Conservation (phyloP, 78 protist genomes). For the Emiliania huxleyi region DNA sequence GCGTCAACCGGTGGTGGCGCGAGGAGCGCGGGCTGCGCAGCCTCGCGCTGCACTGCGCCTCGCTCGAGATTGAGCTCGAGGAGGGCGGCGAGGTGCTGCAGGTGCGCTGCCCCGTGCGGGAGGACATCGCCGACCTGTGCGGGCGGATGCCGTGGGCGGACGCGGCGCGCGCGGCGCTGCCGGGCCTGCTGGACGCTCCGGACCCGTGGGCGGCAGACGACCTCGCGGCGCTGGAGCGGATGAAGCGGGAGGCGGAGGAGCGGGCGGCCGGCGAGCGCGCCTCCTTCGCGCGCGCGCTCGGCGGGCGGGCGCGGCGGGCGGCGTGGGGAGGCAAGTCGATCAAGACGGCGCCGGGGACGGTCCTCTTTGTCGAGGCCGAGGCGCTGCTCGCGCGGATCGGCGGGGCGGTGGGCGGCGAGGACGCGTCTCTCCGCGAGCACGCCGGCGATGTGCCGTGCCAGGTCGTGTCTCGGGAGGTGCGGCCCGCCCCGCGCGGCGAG, state of each 20-base stretch:
- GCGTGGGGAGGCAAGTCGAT: not conserved
- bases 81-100: not conserved
- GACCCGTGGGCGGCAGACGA: no score
- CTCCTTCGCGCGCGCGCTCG: no score
- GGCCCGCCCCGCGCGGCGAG: not conserved
- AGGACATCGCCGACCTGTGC: no score
- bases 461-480: not conserved
- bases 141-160: no score
- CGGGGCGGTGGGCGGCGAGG: no score
- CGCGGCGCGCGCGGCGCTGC: no score
- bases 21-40: not conserved
- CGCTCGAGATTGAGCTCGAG: not conserved
- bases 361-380: not conserved
- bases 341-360: not conserved
- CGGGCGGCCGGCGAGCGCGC: no score
- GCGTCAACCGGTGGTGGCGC: constrained; percentile 9
- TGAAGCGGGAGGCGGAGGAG: no score
- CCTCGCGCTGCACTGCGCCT: constrained; percentile 10
- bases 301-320: not conserved
- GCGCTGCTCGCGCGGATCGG: not conserved
- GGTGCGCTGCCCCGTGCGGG: not conserved
- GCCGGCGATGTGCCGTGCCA: not conserved
- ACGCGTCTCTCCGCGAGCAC: no score
- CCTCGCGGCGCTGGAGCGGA: no score
- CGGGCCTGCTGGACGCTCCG: no score